Evolutionary conservation across 306 rosid species (phyloP), one percentile per base, ranked within the genome.

Genomic region (Gleditsia sinensis): DNA sequence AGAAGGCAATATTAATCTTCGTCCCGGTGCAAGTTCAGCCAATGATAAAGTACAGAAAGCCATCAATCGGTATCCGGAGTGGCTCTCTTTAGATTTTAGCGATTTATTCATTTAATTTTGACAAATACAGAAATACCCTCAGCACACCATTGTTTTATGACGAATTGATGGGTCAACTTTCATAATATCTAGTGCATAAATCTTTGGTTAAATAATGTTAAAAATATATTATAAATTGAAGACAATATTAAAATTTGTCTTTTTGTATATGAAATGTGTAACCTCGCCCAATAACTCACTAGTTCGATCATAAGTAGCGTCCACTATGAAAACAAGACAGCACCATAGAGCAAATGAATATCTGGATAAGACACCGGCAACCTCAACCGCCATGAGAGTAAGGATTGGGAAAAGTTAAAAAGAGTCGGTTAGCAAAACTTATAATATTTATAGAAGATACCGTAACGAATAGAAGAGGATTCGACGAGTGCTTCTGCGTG

Each of bases 1-100:
- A 21, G 58, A 42, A 37, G 67, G 53, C 14, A 23, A 43, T 67
- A 65, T 72, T 42, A 60, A 59, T 66, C 34, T 56, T 46, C 25
- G 42, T 23, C 59, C 53, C 21, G 61, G 11, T 25, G 64, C 58
- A 7, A 20, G 23, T 28, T 72, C 32, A 30, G 20, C 77, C 77
- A 71, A 71, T 62, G 16, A 53, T 1, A 19, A 78, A 78, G 72
- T 61, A 70, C 72, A 71, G 25, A 42, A 69, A 20, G 53, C 49
- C 43, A 50, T 63, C 65, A 67, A 40, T 16, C 20, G 37, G 32
- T 25, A 39, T 13, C 37, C n/a, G 24, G 17, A 7, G 23, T 7
- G 23, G 24, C 37, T 24, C 37, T 42, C 54, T 25, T 9, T 10
- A 0, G 58, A 21, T 0, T 40, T 10, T 51, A 6, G 30, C 25